Base-by-base conservation (phyloP, 495 filamentous ascomycete genomes). In the Neurospora sp. region DNA sequence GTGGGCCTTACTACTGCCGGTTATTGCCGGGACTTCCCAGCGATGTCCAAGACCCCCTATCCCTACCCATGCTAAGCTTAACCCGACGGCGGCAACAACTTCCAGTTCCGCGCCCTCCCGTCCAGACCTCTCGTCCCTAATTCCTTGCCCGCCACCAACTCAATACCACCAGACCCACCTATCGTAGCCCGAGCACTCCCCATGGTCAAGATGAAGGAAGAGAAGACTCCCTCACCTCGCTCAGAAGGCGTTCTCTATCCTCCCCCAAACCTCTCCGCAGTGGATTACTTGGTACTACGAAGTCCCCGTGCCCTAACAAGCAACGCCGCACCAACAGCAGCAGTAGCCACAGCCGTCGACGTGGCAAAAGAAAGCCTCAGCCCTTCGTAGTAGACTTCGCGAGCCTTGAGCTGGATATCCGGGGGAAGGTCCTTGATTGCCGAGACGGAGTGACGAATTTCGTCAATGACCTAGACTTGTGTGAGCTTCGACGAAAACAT, bases 381-480 rank as follows among this genome's bases (percentile, higher is more conserved):
- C 0, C 87, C 89, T 5, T 85, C 83, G 69, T 87, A 89, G 70
- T 90, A 90, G 0, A 90, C 88, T n/a, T 85, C 74, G 17, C 87
- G 82, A 10, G 86, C 89, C 40, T 86, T 84, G 53, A 88, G 84
- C 74, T 91, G 89, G 27, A 89, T 82, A 45, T 90, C 88, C 0
- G 85, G 86, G 0, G 87, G 87, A 0, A 90, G 82, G 9, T 80
- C 77, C 35, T 82, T 81, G 44, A 90, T 82, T 3, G 84, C 85
- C 3, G 86, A 85, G 8, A 89, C 85, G 0, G 88, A 90, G 74
- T 90, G 89, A 5, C 89, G 81, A 73, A 91, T 90, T 53, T 87
- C 84, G 44, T 88, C 83, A 42, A 90, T 87, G 53, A 89, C 78
- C 87, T 89, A 77, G 6, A 35, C 2, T 35, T 65, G 53, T 65